A percentile compares a stretch with the other conserved stretches of the same genome.
phyloP scores from a whole-genome alignment of 1,284 basidiomycete species.

The Ustanciosporium gigantosporum region DNA sequence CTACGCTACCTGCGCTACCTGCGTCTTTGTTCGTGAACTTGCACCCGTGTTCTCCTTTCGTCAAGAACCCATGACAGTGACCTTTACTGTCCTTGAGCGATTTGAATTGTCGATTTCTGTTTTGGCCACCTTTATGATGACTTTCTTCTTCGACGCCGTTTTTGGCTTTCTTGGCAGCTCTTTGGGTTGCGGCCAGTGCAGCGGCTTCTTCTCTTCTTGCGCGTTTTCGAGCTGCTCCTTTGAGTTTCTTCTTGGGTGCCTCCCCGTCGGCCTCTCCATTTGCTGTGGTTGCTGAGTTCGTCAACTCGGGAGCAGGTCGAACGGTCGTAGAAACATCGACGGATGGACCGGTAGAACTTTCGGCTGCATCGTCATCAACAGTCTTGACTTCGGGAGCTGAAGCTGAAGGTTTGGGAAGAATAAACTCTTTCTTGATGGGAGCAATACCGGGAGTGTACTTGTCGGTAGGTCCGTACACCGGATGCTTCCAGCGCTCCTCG shows the following conservation, averaged over 20 bases:
- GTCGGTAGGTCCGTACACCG: constrained; percentile 28
- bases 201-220: constrained; percentile 31
- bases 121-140: constrained; percentile 35
- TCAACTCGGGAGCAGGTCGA: background rate
- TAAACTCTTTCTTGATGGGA: constrained; percentile 38
- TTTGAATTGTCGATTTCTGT: constrained; percentile 30
- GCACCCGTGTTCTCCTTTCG: constrained; percentile 18
- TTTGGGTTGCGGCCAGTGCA: constrained; percentile 10
- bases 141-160: background rate
- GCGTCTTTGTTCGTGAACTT: constrained; percentile 15
- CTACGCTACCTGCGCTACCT: constrained; percentile 4
- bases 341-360: constrained; percentile 14
- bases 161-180: constrained; percentile 19
- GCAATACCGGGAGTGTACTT: constrained; percentile 41
- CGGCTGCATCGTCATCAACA: constrained; percentile 28
- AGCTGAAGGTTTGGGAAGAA: constrained; percentile 20
- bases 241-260: constrained; percentile 22
- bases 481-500: constrained; percentile 44
- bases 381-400: background rate
- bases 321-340: background rate
- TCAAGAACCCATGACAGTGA: constrained; percentile 20
- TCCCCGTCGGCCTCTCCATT: background rate
- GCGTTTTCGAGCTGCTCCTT: constrained; percentile 35
- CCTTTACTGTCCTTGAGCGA: constrained; percentile 25
- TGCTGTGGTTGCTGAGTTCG: background rate